Percentiles rank a stretch among this genome's conserved stretches.
These are phyloP conservation scores for Xylaria telfairii DNA, from an alignment of 495 filamentous ascomycete species.

Conservation along the genomic window DNA sequence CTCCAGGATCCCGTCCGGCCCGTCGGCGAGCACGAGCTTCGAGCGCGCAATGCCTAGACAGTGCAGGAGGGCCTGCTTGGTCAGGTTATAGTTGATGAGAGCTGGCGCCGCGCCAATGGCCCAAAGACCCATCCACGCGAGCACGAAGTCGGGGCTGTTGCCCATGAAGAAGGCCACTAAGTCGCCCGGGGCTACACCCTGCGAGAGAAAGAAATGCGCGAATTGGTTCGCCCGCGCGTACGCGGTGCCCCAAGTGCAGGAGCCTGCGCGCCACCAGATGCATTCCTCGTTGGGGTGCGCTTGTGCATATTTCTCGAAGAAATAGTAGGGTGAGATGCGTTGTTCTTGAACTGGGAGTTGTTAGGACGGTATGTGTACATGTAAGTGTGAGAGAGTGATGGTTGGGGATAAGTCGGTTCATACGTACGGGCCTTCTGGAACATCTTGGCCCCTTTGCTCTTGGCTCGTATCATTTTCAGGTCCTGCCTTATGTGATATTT, in stretches of 20 bases:
- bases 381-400: not conserved
- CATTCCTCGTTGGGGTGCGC: conserved; percentile 56
- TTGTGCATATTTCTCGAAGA: conserved; percentile 63
- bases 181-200: conserved; percentile 66
- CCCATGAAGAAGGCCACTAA: conserved; percentile 72
- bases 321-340: conserved; percentile 66
- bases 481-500: conserved; percentile 72
- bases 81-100: conserved; percentile 77
- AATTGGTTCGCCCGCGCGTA: conserved; percentile 64
- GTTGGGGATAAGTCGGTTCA: conserved; percentile 15
- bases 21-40: conserved; percentile 70
- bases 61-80: conserved; percentile 69
- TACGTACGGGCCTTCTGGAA: conserved; percentile 41
- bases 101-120: conserved; percentile 71
- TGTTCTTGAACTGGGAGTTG: conserved; percentile 52
- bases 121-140: conserved; percentile 66
- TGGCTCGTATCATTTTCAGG: conserved; percentile 44
- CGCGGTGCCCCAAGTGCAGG: conserved; percentile 68
- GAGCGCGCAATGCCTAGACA: conserved; percentile 67
- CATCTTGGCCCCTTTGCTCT: conserved; percentile 44
- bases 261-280: conserved; percentile 70
- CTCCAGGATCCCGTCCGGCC: conserved; percentile 57
- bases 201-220: conserved; percentile 66
- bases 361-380: not conserved
- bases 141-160: conserved; percentile 72